Base-by-base conservation (phyloP, 2,329 filamentous ascomycete species). In the Verticillium tricorpus region DNA sequence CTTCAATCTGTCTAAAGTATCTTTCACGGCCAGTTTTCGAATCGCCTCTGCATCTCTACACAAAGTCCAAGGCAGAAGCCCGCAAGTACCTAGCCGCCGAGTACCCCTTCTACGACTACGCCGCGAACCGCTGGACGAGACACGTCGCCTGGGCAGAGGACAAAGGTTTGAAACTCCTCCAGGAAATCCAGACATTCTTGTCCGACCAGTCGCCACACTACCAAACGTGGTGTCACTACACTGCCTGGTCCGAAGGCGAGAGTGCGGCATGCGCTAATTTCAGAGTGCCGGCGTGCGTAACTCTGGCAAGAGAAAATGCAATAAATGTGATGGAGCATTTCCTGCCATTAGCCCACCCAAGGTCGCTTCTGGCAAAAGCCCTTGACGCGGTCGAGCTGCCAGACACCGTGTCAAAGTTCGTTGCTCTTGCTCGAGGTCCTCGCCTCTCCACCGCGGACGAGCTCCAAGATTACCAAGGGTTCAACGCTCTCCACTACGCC, bases 1-100 rank as follows among this genome's bases (percentile, higher is more conserved):
- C 61, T 2, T 63, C 62, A 17, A 19, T 67, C 2, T 69, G 67
- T 54, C 45, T 69, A 7, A 63, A 62, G 40, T 69, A 69, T 57
- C 64, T 69, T 4, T 63, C 57, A 9, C 54, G 56, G 9, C 25
- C 58, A 3, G 9, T 22, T 2, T 64, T 65, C 28, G 25, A 1
- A 1, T 15, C 25, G 9, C 12, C 56, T n/a, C 14, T 34, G 14
- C 19, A 54, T 5, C 1, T 37, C 11, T 40, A 52, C 12, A 11
- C 34, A 19, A 28, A 25, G 17, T 22, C 58, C 1, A 9, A 28
- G 34, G n/a, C n/a, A 32, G 59, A 22, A 8, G 19, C 25, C 14
- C 19, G 37, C 19, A 12, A 1, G 60, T 65, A 12, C 61, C 57
- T 28, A 60, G 59, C 17, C 9, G 12, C 37, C 12, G 28, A 58